Percentiles rank a stretch among this genome's conserved stretches.
Evolutionary conservation across 164 flowering plant genomes (phyloP).

Genomic region (Amborella trichopoda): DNA sequence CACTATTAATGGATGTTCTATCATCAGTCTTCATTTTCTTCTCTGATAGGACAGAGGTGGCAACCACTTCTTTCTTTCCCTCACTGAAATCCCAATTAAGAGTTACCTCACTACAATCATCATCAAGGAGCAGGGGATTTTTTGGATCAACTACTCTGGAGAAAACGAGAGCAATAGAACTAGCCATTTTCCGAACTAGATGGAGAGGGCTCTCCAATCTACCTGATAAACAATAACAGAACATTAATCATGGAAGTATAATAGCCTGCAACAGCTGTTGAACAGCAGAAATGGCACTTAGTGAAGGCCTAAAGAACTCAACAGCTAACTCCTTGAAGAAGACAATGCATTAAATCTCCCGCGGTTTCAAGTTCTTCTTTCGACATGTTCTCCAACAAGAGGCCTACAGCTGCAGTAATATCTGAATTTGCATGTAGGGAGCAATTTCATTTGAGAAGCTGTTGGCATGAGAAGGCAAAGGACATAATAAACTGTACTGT

Average conservation of each 20-base stretch:
- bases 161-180: slow-evolving; percentile 68
- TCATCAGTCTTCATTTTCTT: slow-evolving; percentile 7
- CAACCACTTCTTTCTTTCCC: no score
- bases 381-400: slow-evolving; percentile 68
- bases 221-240: no score
- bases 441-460: no score
- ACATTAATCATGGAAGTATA: no score
- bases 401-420: slow-evolving; percentile 84
- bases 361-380: slow-evolving; percentile 70
- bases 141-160: slow-evolving; percentile 86
- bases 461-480: no score
- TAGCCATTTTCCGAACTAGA: slow-evolving; percentile 78
- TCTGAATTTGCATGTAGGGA: slow-evolving; percentile 44
- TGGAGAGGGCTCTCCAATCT: slow-evolving; percentile 74
- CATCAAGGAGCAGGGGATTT: slow-evolving; percentile 93
- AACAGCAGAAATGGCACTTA: no score
- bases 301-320: no score
- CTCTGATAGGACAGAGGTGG: no score
- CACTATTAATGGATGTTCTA: slow-evolving; percentile 1
- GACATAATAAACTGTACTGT: no score
- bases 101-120: slow-evolving; percentile 43
- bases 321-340: slow-evolving; percentile 98
- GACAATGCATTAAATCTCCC: slow-evolving; percentile 56
- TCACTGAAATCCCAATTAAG: slow-evolving; percentile 96
- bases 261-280: no score